Evolutionary conservation across 2,329 filamentous ascomycete species (phyloP).

Genomic region (Pyricularia pennisetigena): DNA sequence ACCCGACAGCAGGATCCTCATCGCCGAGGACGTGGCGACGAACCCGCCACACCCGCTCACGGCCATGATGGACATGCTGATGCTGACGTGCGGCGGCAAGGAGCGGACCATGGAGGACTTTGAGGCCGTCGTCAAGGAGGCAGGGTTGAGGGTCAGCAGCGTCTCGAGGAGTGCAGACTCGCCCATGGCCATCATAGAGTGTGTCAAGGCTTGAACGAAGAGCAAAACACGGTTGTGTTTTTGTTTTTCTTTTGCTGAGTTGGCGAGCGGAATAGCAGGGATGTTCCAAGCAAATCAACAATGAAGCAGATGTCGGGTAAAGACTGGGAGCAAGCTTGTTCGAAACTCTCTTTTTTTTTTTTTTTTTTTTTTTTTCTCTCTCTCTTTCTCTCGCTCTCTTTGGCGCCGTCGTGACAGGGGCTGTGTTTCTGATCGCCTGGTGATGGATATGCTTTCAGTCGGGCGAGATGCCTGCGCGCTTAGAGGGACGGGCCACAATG

Average conservation of each 20-base stretch:
- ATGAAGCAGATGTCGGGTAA: background rate
- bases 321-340: background rate
- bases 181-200: background rate
- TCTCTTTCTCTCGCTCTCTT: background rate
- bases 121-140: background rate
- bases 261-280: background rate
- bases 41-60: slow-evolving; percentile 3
- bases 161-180: background rate
- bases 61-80: slow-evolving; percentile 3
- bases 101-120: slow-evolving; percentile 1
- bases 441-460: background rate
- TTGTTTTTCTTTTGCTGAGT: no score
- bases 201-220: background rate
- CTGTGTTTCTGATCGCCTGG: background rate
- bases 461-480: background rate
- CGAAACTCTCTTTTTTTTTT: background rate
- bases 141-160: background rate
- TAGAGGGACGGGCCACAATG: background rate
- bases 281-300: background rate
- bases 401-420: background rate
- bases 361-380: no score
- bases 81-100: slow-evolving; percentile 4
- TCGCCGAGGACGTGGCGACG: slow-evolving; percentile 1
- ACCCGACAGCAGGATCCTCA: slow-evolving; percentile 1
- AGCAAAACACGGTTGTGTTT: no score